phyloP scores from a whole-genome alignment of 2,329 filamentous ascomycete genomes.

The Xylariaceae sp. region DNA sequence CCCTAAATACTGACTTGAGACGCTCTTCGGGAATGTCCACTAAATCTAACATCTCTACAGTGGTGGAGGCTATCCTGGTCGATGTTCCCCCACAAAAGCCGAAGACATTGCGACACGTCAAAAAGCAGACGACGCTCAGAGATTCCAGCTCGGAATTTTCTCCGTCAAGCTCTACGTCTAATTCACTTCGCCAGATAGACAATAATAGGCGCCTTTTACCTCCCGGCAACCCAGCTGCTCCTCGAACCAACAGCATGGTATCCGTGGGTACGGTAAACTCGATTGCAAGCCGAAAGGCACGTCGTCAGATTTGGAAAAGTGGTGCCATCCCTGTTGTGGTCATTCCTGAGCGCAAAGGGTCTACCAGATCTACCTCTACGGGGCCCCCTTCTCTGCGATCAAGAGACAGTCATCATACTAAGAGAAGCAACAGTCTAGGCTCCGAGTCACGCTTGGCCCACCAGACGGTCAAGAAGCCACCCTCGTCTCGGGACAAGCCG shows the following conservation, averaged over 20 bases:
- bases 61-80: conserved; percentile 55
- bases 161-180: conserved; percentile 39
- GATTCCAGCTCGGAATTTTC: conserved; percentile 42
- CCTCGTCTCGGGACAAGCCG: conserved; percentile 41
- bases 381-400: conserved; percentile 53
- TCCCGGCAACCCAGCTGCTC: conserved; percentile 27
- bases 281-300: conserved; percentile 48
- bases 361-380: conserved; percentile 41
- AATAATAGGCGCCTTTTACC: conserved; percentile 29
- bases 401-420: conserved; percentile 54
- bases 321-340: conserved; percentile 59
- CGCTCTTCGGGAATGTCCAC: conserved; percentile 52
- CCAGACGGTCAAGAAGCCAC: conserved; percentile 39
- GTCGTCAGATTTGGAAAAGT: conserved; percentile 54
- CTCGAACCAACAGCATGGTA: conserved; percentile 42
- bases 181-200: conserved; percentile 35
- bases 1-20: conserved; percentile 40
- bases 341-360: conserved; percentile 54
- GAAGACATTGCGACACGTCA: conserved; percentile 57
- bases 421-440: conserved; percentile 47
- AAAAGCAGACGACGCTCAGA: conserved; percentile 42
- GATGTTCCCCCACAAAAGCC: conserved; percentile 44
- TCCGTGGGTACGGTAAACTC: conserved; percentile 48
- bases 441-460: conserved; percentile 42
- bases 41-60: conserved; percentile 50